Evolutionary conservation across 2,329 filamentous ascomycete genomes (phyloP), one percentile per base, ranked within the genome.

Genomic region (Aureobasidium vineae): DNA sequence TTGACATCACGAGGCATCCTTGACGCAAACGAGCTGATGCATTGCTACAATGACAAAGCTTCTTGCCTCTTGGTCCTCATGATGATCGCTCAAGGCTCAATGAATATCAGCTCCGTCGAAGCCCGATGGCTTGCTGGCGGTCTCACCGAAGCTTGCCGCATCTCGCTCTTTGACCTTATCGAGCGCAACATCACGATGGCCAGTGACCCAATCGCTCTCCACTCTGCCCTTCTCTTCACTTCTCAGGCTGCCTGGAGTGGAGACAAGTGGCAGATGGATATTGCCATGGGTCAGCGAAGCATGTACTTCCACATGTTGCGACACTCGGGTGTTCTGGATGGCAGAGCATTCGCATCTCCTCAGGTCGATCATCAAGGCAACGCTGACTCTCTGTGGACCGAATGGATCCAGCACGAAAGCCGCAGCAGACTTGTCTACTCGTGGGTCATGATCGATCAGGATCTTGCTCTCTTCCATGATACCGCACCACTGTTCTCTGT

Each of bases 251-350:
- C 86, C 1, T 91, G 88, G 88, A 89, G 88, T 73, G 88, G 88
- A 53, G 88, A 90, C 75, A 90, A 90, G 76, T 90, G 88, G 87
- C 86, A 90, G 70, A 90, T 90, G 88, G 88, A 90, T 72, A 89
- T 90, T 70, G 85, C 87, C 49, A 89, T 90, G 86, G 88, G 88
- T 36, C 88, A 90, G 75, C 83, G 87, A 56, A 86, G 86, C 66
- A 90, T 90, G 86, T 90, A 90, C 74, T 83, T 89, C 68, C 84
- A 87, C 67, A 90, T 90, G 88, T 78, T 90, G 26, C 84, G 87
- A 71, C 87, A 90, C 73, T 87, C 87, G 0, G 87, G 88, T 26
- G 85, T 89, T 77, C 77, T 90, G 36, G 86, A 89, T 67, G 61
- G 63, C 31, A 72, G 72, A 53, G 65, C 68, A 10, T 67, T 77